Evolutionary conservation across 805 yeast species (phyloP).

Genomic region (Jamesozyma jinghongensis): DNA sequence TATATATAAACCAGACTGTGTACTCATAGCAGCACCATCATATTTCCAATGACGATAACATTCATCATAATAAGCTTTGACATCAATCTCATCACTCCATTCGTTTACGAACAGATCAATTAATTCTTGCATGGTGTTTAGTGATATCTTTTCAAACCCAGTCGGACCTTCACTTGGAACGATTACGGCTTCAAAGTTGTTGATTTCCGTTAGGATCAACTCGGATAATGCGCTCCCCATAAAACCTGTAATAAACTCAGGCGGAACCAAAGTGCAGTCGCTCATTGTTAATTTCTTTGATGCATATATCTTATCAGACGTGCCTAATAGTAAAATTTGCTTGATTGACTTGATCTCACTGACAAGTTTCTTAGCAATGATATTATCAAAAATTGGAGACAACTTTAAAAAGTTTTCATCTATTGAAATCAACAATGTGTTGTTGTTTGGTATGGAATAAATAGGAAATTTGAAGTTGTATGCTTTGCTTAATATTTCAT

Average conservation of each 20-base stretch:
- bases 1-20: constrained; percentile 28
- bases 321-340: constrained; percentile 17
- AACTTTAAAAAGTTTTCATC: constrained; percentile 25
- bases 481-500: constrained; percentile 5
- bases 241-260: constrained; percentile 53
- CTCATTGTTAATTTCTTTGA: constrained; percentile 21
- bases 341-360: constrained; percentile 30
- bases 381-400: constrained; percentile 31
- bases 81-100: constrained; percentile 10
- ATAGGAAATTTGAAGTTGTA: constrained; percentile 15
- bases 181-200: constrained; percentile 12
- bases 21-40: constrained; percentile 24
- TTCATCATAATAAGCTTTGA: constrained; percentile 14
- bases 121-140: constrained; percentile 21
- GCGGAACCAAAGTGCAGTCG: constrained; percentile 38
- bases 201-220: constrained; percentile 8
- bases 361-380: constrained; percentile 22
- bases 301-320: constrained; percentile 23
- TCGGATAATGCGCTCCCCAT: constrained; percentile 37
- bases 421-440: constrained; percentile 15
- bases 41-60: constrained; percentile 26
- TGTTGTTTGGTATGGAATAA: constrained; percentile 9
- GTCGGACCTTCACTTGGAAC: constrained; percentile 53
- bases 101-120: constrained; percentile 13
- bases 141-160: constrained; percentile 46